Evolutionary conservation across 2,329 filamentous ascomycete genomes (phyloP).

Genomic region (Scedosporium apiospermum): DNA sequence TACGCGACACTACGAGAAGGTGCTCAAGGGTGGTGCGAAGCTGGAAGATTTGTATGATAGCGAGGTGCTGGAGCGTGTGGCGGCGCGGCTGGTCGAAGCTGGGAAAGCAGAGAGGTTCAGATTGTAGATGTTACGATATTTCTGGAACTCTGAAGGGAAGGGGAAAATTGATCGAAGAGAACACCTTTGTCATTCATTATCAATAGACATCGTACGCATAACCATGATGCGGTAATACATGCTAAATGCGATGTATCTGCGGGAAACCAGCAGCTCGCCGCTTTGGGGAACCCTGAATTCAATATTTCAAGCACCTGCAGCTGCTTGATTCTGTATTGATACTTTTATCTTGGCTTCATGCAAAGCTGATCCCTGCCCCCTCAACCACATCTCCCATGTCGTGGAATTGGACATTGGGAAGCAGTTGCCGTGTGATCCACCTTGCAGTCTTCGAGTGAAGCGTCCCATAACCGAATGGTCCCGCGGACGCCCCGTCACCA

Average conservation of each 20-base stretch:
- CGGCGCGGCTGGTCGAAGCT: constrained; percentile 58
- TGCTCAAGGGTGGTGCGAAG: constrained; percentile 59
- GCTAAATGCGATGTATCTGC: background rate
- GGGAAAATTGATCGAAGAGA: background rate
- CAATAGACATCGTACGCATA: background rate
- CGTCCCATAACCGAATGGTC: constrained; percentile 47
- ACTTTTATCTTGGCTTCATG: background rate
- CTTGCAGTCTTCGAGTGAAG: constrained; percentile 49
- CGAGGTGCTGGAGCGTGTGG: constrained; percentile 57
- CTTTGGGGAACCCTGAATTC: background rate
- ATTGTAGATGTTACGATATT: constrained; percentile 14
- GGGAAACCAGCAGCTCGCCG: background rate
- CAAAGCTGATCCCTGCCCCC: constrained; percentile 26
- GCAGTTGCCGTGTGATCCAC: constrained; percentile 45
- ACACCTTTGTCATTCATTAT: background rate
- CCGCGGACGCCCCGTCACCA: constrained; percentile 32
- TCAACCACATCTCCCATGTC: constrained; percentile 40
- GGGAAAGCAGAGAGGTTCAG: constrained; percentile 47
- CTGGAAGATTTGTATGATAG: constrained; percentile 66
- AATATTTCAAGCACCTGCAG: background rate
- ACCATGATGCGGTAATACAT: background rate
- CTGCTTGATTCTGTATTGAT: background rate
- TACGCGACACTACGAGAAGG: constrained; percentile 64
- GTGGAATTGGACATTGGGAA: constrained; percentile 40
- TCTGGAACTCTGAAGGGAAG: background rate